phyloP scores from a whole-genome alignment of 2,329 filamentous ascomycete genomes.

The Ceratocystis variospora region DNA sequence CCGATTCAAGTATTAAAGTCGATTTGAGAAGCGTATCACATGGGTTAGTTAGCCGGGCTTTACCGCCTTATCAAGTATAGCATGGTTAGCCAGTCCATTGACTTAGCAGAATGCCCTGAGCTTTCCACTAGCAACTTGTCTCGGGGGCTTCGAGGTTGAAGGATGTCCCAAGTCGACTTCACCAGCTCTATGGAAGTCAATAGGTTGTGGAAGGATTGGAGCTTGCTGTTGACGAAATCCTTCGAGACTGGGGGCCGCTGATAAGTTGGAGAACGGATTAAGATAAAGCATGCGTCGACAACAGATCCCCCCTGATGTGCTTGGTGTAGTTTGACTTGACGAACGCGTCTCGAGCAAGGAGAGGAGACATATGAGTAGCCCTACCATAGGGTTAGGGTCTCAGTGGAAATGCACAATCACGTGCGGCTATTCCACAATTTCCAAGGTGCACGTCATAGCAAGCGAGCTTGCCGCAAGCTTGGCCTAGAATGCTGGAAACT shows the following conservation, averaged over 20 bases:
- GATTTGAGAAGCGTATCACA: not conserved
- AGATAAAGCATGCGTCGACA: too few relatives aligned
- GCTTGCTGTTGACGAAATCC: not conserved
- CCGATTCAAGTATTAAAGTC: not conserved
- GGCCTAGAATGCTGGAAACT: too few relatives aligned
- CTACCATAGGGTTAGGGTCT: too few relatives aligned
- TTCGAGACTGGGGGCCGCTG: not conserved
- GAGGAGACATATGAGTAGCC: too few relatives aligned
- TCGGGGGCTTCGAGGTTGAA: not conserved
- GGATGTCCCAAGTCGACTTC: not conserved
- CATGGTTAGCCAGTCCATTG: not conserved
- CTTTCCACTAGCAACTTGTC: not conserved
- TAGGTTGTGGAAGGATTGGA: not conserved
- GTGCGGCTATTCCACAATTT: too few relatives aligned
- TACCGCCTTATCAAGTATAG: conserved; percentile 1
- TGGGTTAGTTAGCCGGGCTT: not conserved
- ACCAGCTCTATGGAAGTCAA: too few relatives aligned
- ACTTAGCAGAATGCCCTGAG: not conserved
- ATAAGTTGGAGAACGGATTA: not conserved
- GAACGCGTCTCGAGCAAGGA: too few relatives aligned
- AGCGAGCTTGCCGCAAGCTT: too few relatives aligned
- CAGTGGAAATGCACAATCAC: too few relatives aligned
- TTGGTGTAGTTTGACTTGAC: too few relatives aligned
- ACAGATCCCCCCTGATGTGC: too few relatives aligned
- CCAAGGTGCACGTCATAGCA: too few relatives aligned